These are phyloP conservation scores for Lentinula edodes DNA, from an alignment of 768 basidiomycete genomes.

Conservation along the genomic window DNA sequence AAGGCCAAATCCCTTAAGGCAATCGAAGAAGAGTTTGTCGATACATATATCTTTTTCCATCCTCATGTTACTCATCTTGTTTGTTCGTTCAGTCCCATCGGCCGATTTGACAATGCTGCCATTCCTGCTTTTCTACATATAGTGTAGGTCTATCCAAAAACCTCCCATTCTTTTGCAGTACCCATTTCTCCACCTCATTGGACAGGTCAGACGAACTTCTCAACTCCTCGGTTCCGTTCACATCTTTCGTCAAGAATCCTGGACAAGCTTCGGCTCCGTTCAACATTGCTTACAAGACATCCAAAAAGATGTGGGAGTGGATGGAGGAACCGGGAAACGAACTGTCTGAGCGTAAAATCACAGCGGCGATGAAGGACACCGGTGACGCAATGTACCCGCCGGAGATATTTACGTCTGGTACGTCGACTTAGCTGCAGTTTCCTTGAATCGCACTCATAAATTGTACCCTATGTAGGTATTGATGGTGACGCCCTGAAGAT, in stretches of 20 bases:
- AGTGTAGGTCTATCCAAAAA: conserved; percentile 7
- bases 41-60: background rate
- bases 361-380: conserved; percentile 16
- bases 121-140: conserved; percentile 13
- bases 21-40: conserved; percentile 22
- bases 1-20: conserved; percentile 21
- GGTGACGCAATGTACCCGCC: background rate
- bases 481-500: conserved; percentile 13
- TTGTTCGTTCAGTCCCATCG: conserved; percentile 11
- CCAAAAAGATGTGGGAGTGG: conserved; percentile 23
- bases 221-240: background rate
- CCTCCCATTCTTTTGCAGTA: background rate
- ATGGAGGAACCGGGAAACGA: conserved; percentile 25
- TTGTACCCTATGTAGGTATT: conserved; percentile 12
- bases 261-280: conserved; percentile 13
- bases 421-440: background rate
- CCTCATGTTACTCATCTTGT: background rate
- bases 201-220: background rate
- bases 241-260: conserved; percentile 5
- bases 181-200: no score
- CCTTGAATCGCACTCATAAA: background rate
- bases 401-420: background rate
- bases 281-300: conserved; percentile 20
- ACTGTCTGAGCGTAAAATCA: conserved; percentile 20
- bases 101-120: conserved; percentile 13